Evolutionary conservation across 768 basidiomycete genomes (phyloP).

Genomic region (Mycena kentingensis): DNA sequence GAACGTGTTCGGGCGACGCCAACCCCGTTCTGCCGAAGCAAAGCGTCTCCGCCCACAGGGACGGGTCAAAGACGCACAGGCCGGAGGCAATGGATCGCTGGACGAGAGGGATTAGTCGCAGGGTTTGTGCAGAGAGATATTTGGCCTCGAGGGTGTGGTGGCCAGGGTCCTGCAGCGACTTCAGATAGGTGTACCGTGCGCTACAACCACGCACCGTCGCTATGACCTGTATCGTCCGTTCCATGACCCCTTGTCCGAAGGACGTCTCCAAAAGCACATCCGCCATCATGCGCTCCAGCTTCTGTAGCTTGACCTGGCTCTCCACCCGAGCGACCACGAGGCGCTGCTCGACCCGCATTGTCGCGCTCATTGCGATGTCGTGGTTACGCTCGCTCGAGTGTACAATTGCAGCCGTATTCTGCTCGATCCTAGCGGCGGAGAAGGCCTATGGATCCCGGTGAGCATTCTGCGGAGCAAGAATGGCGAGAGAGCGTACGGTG

Average conservation of each 20-base stretch:
- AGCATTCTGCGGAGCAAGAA: background rate
- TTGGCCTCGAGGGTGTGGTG: background rate
- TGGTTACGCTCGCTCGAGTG: background rate
- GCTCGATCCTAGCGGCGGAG: slow-evolving; percentile 8
- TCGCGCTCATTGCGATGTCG: background rate
- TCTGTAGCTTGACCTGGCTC: slow-evolving; percentile 1
- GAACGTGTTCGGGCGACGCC: background rate
- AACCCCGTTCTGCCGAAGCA: background rate
- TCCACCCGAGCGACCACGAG: background rate
- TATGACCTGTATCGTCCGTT: background rate
- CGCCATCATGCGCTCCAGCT: slow-evolving; percentile 2
- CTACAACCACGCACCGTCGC: background rate
- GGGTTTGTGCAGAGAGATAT: background rate
- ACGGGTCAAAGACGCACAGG: background rate
- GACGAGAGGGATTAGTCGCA: background rate
- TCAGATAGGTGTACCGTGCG: too few relatives aligned
- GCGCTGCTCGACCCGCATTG: slow-evolving; percentile 5
- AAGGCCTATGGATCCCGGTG: background rate
- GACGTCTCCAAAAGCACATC: background rate
- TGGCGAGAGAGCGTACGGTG: background rate
- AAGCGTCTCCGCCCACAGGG: background rate
- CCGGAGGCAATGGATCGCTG: background rate
- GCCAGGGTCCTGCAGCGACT: background rate
- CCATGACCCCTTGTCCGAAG: slow-evolving; percentile 4
- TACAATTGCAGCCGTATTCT: background rate